These are phyloP conservation scores for Pseudogymnoascus sp. DNA, from an alignment of 2,329 filamentous ascomycete species.

Conservation along the genomic window DNA sequence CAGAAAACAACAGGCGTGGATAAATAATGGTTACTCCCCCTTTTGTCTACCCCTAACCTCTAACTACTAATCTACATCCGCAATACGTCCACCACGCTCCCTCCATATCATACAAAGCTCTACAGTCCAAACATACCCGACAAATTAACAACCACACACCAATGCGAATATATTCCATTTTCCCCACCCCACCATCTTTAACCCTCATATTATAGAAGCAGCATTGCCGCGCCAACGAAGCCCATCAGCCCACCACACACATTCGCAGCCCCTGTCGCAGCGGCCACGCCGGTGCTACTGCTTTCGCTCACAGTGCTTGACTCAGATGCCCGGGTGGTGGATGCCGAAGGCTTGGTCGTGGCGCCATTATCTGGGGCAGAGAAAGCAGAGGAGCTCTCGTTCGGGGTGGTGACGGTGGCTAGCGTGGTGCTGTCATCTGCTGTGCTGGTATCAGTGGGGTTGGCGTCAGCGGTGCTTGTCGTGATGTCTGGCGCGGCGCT, in stretches of 20 bases:
- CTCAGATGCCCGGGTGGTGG: neutral
- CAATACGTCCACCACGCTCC: neutral
- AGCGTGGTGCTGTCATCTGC: neutral
- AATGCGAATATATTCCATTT: neutral
- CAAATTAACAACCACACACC: neutral
- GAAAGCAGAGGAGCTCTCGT: neutral
- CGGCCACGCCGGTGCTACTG: neutral
- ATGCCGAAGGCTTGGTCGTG: neutral
- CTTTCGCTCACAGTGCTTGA: neutral
- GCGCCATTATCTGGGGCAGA: neutral
- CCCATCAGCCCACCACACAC: neutral
- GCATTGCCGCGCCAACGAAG: neutral
- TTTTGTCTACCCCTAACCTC: neutral
- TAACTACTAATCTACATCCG: neutral
- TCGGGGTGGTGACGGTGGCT: neutral
- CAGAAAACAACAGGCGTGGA: too few species aligned
- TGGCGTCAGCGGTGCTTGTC: neutral
- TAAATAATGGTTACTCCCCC: too few species aligned
- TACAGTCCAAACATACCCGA: neutral
- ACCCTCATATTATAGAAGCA: neutral
- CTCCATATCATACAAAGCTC: neutral
- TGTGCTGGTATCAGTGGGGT: neutral
- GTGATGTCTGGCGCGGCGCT: neutral
- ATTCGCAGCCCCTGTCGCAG: neutral
- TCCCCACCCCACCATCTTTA: neutral